phyloP scores from a whole-genome alignment of 2,329 filamentous ascomycete genomes.

The Dactylellina haptotyla region DNA sequence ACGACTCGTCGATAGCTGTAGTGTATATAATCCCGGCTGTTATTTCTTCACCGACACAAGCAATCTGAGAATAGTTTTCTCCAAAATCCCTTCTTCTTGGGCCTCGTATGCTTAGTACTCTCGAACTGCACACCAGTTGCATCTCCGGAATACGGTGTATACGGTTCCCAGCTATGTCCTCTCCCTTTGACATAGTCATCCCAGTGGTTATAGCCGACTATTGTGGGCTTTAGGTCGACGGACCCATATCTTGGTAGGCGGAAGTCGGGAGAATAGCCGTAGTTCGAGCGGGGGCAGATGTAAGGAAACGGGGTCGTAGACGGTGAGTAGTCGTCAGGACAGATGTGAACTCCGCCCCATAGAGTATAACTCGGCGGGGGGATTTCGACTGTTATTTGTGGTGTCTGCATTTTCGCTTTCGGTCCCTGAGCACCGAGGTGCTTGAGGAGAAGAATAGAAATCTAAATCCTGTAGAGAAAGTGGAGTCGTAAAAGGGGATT shows the following conservation, averaged over 20 bases:
- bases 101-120: constrained; percentile 12
- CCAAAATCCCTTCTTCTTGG: constrained; percentile 3
- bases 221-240: constrained; percentile 5
- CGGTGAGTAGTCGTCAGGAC: constrained; percentile 8
- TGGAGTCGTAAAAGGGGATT: neutral
- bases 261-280: constrained; percentile 36
- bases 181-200: constrained; percentile 16
- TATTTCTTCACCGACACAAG: constrained; percentile 7
- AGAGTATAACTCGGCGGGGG: constrained; percentile 13
- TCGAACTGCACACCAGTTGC: constrained; percentile 17
- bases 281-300: constrained; percentile 31
- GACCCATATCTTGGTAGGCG: constrained; percentile 35
- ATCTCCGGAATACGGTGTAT: constrained; percentile 28
- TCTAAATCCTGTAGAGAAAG: neutral
- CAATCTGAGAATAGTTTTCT: constrained; percentile 11
- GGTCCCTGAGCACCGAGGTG: neutral
- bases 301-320: constrained; percentile 32
- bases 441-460: constrained; percentile 4
- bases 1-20: neutral
- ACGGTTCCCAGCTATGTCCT: constrained; percentile 19
- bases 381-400: neutral
- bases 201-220: constrained; percentile 17
- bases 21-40: constrained; percentile 16
- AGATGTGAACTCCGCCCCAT: constrained; percentile 31
- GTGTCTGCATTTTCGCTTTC: constrained; percentile 1